These are phyloP conservation scores for Ophiosphaerella korrae DNA, from an alignment of 2,329 filamentous ascomycete genomes.

Conservation along the genomic window DNA sequence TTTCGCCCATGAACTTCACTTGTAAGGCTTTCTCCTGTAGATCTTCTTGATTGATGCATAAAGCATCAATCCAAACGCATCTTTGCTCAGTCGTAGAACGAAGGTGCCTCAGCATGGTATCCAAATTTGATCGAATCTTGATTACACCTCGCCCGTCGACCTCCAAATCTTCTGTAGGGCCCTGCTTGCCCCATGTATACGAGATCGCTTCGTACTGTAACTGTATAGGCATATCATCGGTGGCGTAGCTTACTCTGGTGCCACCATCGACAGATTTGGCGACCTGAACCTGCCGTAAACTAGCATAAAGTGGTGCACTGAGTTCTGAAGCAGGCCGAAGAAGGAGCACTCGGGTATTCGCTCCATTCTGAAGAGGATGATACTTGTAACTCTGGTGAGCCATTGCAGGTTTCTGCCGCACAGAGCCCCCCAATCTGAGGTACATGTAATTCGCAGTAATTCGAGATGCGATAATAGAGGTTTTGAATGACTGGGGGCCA, in stretches of 20 bases:
- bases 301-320: neutral
- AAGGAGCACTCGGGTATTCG: neutral
- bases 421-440: too few relatives aligned
- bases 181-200: constrained; percentile 1
- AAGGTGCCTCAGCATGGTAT: constrained; percentile 3
- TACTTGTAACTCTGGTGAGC: neutral
- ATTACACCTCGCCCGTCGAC: neutral
- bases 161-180: neutral
- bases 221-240: neutral
- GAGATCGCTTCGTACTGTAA: constrained; percentile 2
- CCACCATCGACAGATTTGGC: neutral
- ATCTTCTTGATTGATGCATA: constrained; percentile 4
- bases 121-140: constrained; percentile 1
- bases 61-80: constrained; percentile 2
- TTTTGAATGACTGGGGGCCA: too few relatives aligned
- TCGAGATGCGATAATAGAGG: too few relatives aligned
- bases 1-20: constrained; percentile 1
- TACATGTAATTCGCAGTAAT: too few relatives aligned
- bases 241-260: neutral
- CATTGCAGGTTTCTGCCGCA: neutral
- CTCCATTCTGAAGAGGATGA: neutral
- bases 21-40: neutral
- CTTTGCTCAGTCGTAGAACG: neutral
- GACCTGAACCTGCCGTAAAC: neutral
- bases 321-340: neutral